Evolutionary conservation across 768 basidiomycete species (phyloP), one percentile per base, ranked within the genome.

Genomic region (Boletus rex-veris): DNA sequence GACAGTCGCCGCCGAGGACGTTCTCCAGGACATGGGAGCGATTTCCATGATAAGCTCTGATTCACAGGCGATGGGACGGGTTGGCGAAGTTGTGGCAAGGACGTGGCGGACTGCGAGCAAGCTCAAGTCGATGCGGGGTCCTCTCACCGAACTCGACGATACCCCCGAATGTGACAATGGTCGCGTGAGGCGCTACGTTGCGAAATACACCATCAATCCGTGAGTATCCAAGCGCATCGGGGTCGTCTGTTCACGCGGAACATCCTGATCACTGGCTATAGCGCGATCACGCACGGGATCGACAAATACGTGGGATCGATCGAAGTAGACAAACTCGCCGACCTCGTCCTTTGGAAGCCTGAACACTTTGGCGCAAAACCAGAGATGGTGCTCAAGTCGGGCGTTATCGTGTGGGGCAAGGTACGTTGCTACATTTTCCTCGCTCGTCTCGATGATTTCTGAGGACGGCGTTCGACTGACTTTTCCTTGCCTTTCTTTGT

Each of bases 71-170:
- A 98, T 99, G 97, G 95, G 96, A 10, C 84, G 96, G 16, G 93
- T 99, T 7, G 97, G 92, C 10, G 97, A 99, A 69, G 96, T 98
- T 16, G 75, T 92, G 3, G 82, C 86, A 42, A 75, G 97, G 48
- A 97, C 97, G 0, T 99, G 97, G 97, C 78, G 95, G 42, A 98
- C 97, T 0, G 97, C 97, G 31, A 90, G 89, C 70, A 99, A 99
- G 77, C 87, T 99, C 88, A 80, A 81, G 51, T 83, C 86, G 43
- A 75, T 88, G 56, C 74, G 80, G 26, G 97, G 97, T 0, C 86
- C 92, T 5, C 75, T 98, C 43, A 65, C 64, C 1, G 71, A 77
- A 2, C 75, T 92, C 30, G 90, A 90, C 7, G 69, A 70, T 31
- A 63, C 59, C 26, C 37, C 40, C 1, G 54, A 46, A 16, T 48